Evolutionary conservation across 257 asterid species (phyloP).

Genomic region (Knoxia roxburghii): DNA sequence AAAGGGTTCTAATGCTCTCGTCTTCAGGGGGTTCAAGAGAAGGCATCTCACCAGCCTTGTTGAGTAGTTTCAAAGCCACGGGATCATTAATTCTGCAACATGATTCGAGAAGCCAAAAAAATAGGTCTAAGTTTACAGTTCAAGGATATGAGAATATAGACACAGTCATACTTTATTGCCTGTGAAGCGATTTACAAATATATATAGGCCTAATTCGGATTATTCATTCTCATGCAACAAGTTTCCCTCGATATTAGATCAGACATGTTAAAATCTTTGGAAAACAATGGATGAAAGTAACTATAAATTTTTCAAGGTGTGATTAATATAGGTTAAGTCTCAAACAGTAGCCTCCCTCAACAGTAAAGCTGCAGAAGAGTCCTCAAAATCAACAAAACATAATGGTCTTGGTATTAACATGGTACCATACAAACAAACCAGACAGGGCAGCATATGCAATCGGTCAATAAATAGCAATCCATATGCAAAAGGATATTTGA

Average conservation of each 20-base stretch:
- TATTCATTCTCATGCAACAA: neutral
- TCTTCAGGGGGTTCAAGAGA: constrained; percentile 95
- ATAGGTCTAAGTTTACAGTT: neutral
- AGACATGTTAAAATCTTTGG: neutral
- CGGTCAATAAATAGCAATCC: neutral
- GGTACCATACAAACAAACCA: neutral
- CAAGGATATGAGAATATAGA: neutral
- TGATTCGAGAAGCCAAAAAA: neutral
- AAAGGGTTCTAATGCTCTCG: constrained; percentile 87
- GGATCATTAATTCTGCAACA: constrained; percentile 81
- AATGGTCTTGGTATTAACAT: neutral
- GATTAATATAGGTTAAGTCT: neutral
- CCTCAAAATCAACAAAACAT: neutral
- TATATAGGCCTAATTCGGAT: neutral
- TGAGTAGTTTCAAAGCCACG: constrained; percentile 83
- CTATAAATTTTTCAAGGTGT: neutral
- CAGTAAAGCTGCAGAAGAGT: neutral
- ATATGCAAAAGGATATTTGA: neutral
- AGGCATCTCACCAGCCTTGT: constrained; percentile 99
- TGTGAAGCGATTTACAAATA: no score
- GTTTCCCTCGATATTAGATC: neutral
- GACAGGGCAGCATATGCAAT: neutral
- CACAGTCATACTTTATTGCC: neutral
- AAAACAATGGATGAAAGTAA: neutral
- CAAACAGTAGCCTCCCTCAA: neutral